phyloP scores from a whole-genome alignment of 345 rosid genomes.

The Psidium friedrichsthalianum region DNA sequence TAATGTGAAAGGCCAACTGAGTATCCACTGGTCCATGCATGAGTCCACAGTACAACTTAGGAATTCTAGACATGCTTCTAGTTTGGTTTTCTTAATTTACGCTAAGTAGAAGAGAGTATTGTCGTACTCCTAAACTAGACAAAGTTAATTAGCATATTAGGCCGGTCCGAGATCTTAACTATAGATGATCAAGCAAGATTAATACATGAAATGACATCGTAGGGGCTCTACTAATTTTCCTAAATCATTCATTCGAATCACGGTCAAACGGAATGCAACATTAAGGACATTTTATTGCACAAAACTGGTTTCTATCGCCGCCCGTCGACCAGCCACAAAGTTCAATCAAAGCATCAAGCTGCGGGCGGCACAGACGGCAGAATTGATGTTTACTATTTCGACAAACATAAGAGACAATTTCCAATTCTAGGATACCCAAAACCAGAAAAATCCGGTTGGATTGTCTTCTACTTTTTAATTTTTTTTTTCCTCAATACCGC shows the following conservation, averaged over 20 bases:
- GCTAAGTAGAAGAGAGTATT: not conserved
- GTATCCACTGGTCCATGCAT: not conserved
- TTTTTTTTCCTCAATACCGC: not conserved
- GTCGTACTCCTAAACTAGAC: not conserved
- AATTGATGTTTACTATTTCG: not conserved
- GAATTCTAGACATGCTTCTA: not conserved
- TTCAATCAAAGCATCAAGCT: not conserved
- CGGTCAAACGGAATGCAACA: not conserved
- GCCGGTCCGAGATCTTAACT: not conserved
- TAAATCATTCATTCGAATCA: not conserved
- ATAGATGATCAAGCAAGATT: not conserved
- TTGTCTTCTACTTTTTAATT: not conserved
- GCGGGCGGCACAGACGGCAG: not conserved
- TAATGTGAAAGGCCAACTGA: not conserved
- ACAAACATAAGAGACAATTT: not conserved
- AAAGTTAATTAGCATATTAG: not conserved
- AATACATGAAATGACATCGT: not conserved
- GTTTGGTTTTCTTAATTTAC: not conserved
- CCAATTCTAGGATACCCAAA: not conserved
- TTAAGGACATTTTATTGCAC: not conserved
- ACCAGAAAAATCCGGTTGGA: not conserved
- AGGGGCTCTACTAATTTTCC: not conserved
- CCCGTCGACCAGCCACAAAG: not conserved
- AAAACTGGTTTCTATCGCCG: not conserved
- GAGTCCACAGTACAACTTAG: not conserved